phyloP scores from a whole-genome alignment of 2,329 filamentous ascomycete species.

The Fusarium sp. region DNA sequence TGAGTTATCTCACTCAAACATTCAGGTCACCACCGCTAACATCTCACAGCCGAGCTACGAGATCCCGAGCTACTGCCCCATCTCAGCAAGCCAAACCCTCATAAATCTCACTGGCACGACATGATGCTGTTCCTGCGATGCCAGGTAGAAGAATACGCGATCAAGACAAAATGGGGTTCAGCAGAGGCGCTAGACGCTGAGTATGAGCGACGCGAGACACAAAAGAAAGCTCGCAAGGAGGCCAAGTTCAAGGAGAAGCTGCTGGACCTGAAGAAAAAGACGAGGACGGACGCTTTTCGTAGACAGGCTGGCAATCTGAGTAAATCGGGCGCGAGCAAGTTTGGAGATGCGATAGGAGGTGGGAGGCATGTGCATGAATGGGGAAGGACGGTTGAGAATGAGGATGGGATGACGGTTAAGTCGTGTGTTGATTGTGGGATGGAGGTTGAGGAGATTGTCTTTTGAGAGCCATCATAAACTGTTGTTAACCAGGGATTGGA shows the following conservation, averaged over 20 bases:
- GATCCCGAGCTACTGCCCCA: constrained; percentile 89
- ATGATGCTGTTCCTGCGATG: constrained; percentile 98
- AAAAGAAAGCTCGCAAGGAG: constrained; percentile 89
- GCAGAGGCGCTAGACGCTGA: constrained; percentile 88
- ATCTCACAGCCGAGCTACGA: constrained; percentile 79
- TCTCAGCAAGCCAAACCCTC: constrained; percentile 90
- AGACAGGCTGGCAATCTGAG: constrained; percentile 73
- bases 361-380: constrained; percentile 92
- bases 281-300: constrained; percentile 89
- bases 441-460: constrained; percentile 82
- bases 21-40: constrained; percentile 16
- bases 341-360: constrained; percentile 81
- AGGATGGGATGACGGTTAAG: constrained; percentile 82
- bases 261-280: constrained; percentile 91
- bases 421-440: constrained; percentile 81
- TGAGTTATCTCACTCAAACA: constrained; percentile 59
- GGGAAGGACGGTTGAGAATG: constrained; percentile 76
- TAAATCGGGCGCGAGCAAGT: constrained; percentile 67
- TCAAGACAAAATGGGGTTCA: constrained; percentile 91
- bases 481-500: not conserved
- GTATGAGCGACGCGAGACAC: constrained; percentile 81
- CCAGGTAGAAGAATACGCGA: constrained; percentile 94
- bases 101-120: constrained; percentile 96
- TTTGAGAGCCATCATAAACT: constrained; percentile 49
- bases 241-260: constrained; percentile 92